Evolutionary conservation across 176 grass and related monocot genomes (phyloP).

Genomic region (Phragmites australis): DNA sequence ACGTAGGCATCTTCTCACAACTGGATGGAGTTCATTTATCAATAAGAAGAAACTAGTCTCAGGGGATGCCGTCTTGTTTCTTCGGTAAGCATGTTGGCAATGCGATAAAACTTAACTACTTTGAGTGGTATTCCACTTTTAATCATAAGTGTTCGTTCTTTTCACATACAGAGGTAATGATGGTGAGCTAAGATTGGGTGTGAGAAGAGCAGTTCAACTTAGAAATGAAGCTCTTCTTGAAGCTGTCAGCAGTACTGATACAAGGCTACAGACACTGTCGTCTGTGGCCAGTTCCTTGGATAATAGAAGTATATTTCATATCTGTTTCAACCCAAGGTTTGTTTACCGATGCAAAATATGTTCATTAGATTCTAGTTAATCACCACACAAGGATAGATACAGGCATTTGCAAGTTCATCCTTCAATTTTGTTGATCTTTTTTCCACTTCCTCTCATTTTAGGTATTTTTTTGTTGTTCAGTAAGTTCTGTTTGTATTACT

Average conservation of each 20-base stretch:
- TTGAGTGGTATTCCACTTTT: neutral
- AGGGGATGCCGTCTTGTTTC: slow-evolving; percentile 90
- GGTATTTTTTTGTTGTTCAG: neutral
- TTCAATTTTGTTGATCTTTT: neutral
- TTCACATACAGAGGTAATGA: slow-evolving; percentile 61
- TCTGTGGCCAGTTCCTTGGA: slow-evolving; percentile 55
- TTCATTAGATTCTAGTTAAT: neutral
- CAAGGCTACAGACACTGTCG: slow-evolving; percentile 42
- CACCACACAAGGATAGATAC: neutral
- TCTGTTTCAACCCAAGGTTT: slow-evolving; percentile 92
- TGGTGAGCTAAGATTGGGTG: slow-evolving; percentile 86
- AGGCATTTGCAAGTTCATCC: neutral
- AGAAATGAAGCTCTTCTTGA: slow-evolving; percentile 55
- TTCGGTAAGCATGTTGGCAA: slow-evolving; percentile 50
- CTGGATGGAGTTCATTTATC: slow-evolving; percentile 96
- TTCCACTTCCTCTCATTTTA: neutral
- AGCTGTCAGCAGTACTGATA: slow-evolving; percentile 47
- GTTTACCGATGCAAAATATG: neutral
- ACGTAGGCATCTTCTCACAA: slow-evolving; percentile 95
- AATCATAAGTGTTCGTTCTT: neutral
- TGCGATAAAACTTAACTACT: slow-evolving; percentile 7
- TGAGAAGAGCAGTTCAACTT: slow-evolving; percentile 79
- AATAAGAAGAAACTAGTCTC: slow-evolving; percentile 90
- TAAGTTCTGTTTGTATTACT: neutral
- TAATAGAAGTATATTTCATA: slow-evolving; percentile 53